Percentiles rank a stretch among this genome's conserved stretches.
These are phyloP conservation scores for Tetraselmis striata DNA, from an alignment of 139 green algal genomes.

Conservation along the genomic window DNA sequence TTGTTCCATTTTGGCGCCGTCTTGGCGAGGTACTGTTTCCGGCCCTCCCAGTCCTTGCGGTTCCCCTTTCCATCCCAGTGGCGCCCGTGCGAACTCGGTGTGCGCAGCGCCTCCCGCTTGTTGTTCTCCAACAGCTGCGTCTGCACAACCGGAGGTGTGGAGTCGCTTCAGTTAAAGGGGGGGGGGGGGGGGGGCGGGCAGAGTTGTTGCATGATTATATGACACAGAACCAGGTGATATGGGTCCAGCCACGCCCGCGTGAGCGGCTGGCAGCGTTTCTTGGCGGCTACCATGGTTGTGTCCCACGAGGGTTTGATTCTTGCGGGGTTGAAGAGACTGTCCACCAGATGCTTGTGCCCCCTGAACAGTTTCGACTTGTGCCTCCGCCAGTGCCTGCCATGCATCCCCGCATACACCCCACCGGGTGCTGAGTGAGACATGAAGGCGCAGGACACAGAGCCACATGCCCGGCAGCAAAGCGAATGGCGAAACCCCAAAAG, in stretches of 20 bases:
- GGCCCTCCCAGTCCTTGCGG: neutral
- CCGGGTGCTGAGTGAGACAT: too few species aligned
- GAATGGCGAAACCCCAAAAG: too few species aligned
- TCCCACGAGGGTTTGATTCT: neutral
- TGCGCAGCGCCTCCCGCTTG: neutral
- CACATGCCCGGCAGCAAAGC: too few species aligned
- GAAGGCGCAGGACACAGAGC: too few species aligned
- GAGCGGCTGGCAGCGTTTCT: too few species aligned
- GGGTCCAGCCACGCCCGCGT: too few species aligned
- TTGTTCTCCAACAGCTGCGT: neutral
- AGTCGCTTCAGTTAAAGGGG: too few species aligned
- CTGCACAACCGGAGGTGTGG: neutral
- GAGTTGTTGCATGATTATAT: too few species aligned
- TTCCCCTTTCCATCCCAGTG: neutral
- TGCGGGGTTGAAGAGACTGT: neutral
- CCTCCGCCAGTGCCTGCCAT: neutral
- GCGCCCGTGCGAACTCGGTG: neutral
- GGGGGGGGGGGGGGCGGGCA: too few species aligned
- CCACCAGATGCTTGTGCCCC: neutral
- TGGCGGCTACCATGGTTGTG: neutral
- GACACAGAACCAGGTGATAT: too few species aligned
- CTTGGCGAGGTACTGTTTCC: neutral
- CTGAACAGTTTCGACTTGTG: neutral
- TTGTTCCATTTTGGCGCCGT: neutral
- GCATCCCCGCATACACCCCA: too few species aligned